Percentiles rank a stretch among this genome's conserved stretches.
These are phyloP conservation scores for Clonostachys byssicola DNA, from an alignment of 2,329 filamentous ascomycete species.

Conservation along the genomic window DNA sequence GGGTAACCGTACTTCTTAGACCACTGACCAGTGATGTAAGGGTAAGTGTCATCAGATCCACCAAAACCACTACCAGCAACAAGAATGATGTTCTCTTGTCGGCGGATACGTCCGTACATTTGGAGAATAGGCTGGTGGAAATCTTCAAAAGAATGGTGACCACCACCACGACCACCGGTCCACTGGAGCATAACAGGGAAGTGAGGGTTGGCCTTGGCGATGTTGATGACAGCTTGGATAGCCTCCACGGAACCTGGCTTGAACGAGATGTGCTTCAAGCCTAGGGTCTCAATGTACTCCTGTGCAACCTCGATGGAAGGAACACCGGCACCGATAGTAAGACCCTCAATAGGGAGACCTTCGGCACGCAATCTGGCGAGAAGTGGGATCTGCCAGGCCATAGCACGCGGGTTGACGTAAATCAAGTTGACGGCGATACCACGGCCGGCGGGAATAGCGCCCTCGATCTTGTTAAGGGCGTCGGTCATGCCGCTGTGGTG, in stretches of 20 bases:
- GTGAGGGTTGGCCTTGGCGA: constrained; percentile 87
- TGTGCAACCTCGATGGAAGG: constrained; percentile 90
- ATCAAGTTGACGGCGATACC: constrained; percentile 90
- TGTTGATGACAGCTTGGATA: constrained; percentile 86
- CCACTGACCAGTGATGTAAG: constrained; percentile 87
- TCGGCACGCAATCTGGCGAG: constrained; percentile 76
- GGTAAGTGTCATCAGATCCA: constrained; percentile 84
- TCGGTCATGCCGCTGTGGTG: constrained; percentile 77
- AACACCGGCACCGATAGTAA: constrained; percentile 90
- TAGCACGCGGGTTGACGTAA: constrained; percentile 84
- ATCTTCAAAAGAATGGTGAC: constrained; percentile 92
- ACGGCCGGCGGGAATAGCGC: constrained; percentile 75
- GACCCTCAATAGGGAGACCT: constrained; percentile 84
- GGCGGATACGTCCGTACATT: constrained; percentile 86
- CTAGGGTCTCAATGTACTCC: constrained; percentile 89
- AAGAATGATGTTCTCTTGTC: constrained; percentile 81
- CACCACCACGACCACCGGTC: constrained; percentile 91
- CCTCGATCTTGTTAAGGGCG: constrained; percentile 80
- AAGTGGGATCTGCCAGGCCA: constrained; percentile 89
- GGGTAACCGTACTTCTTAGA: constrained; percentile 83
- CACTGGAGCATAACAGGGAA: constrained; percentile 94
- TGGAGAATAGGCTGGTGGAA: constrained; percentile 89
- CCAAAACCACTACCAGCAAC: constrained; percentile 91
- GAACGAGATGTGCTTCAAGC: constrained; percentile 89
- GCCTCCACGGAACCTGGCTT: constrained; percentile 88